Conservation (phyloP, 2,329 filamentous ascomycete species). For the Stachybotrys echinatus region DNA sequence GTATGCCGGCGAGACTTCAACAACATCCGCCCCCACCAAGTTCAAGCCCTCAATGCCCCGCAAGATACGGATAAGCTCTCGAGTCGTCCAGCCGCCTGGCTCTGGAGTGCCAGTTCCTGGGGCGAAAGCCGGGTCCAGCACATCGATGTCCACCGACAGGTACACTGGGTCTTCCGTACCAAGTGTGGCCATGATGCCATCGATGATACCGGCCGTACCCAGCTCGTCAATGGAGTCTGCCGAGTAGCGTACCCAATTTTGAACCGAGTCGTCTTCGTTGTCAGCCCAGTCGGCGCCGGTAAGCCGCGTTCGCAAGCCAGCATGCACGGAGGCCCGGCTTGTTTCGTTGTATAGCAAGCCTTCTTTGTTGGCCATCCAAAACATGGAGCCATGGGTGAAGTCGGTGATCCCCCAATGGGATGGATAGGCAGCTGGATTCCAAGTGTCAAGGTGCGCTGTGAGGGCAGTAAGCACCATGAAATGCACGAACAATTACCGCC, state of each 20-base stretch:
- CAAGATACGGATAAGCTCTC: constrained; percentile 80
- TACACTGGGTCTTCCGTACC: constrained; percentile 77
- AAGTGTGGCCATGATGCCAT: constrained; percentile 64
- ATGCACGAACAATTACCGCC: neutral
- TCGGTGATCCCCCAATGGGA: constrained; percentile 60
- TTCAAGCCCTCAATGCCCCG: constrained; percentile 78
- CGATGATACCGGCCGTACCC: constrained; percentile 64
- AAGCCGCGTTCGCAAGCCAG: constrained; percentile 74
- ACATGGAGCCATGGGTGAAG: constrained; percentile 89
- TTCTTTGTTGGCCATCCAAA: constrained; percentile 81
- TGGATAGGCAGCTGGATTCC: constrained; percentile 78
- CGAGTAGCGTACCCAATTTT: constrained; percentile 74
- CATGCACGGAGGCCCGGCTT: constrained; percentile 71
- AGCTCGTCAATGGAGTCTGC: constrained; percentile 85
- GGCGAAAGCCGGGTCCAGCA: constrained; percentile 62
- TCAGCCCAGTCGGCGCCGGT: constrained; percentile 59
- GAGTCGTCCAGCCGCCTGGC: constrained; percentile 84
- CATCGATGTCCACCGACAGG: constrained; percentile 77
- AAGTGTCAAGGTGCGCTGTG: constrained; percentile 69
- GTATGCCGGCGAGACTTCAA: constrained; percentile 79
- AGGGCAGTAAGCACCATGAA: neutral
- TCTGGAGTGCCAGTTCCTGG: constrained; percentile 86
- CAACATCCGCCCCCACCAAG: constrained; percentile 82
- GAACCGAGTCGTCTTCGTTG: constrained; percentile 65
- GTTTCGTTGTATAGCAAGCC: constrained; percentile 68